Base-by-base conservation (phyloP, 176 grass and related monocot genomes). In the Ensete ventricosum region DNA sequence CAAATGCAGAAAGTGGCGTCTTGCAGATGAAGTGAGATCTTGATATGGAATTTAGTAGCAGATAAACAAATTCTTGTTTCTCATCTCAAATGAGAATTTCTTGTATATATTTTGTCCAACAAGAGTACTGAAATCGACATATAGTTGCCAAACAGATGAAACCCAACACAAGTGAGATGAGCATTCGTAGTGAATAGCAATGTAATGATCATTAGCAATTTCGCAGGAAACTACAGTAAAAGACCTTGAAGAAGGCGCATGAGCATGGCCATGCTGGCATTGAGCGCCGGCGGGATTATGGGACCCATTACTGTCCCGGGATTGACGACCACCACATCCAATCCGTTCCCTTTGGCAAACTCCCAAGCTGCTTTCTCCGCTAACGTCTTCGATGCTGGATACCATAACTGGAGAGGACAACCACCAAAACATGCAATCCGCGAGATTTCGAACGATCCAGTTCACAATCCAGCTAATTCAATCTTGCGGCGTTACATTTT, bases 361-460 rank as follows among this genome's bases (percentile, higher is more conserved):
- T 87, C 85, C 86, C 95, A 98, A 73, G 90, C 88, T 0, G 82
- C 95, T 76, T 94, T 89, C 88, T 98, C 95, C 26, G 90, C 95
- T 64, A 99, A 26, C 12, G 95, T 73, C 77, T 99, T 99, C 0
- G 90, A 99, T 68, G 75, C 82, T 69, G 95, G 88, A 83, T 99
- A 99, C 95, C 95, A 94, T 48, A 99, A 48, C 95, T 93, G 74
- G 43, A 48, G 22, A 88, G 27, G 16, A 24, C 14, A 64, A 76
- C 11, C 79, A 34, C 69, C 49, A 53, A 50, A 71, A 71, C 50
- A n/a, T 25, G n/a, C 27, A 14, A 54, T 26, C 20, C 14, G 12
- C 55, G 22, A 55, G 13, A 73, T 14, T 1, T 11, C 11, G 0
- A 25, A 22, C 13, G 24, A 25, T 23, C 14, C 51, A 53, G 16